Percentiles rank a stretch among this genome's conserved stretches.
phyloP scores from a whole-genome alignment of 2,329 filamentous ascomycete species.

The Cladosporium sp. region DNA sequence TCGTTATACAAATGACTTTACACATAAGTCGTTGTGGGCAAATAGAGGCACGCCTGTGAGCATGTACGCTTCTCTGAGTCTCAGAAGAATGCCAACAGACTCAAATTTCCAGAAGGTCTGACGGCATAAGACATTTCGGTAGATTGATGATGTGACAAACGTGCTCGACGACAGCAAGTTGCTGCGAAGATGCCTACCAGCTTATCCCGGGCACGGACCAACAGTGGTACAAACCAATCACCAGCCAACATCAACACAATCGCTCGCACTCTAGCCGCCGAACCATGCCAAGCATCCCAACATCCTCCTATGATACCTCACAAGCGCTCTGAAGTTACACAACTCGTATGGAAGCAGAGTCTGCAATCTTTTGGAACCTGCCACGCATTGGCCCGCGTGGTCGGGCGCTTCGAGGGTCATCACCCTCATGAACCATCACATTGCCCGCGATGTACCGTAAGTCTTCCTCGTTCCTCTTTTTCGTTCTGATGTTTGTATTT shows the following conservation, averaged over 20 bases:
- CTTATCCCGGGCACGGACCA: slow-evolving; percentile 4
- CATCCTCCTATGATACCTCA: not conserved
- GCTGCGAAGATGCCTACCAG: not conserved
- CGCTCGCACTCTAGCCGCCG: slow-evolving; percentile 12
- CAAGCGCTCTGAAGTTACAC: not conserved
- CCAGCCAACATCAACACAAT: not conserved
- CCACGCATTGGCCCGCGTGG: not conserved
- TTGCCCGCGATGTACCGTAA: too few species aligned
- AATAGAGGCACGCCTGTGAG: too few species aligned
- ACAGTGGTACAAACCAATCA: not conserved
- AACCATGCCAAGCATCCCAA: slow-evolving; percentile 1
- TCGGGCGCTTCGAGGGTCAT: slow-evolving; percentile 4
- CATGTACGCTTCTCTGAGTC: too few species aligned
- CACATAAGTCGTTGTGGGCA: too few species aligned
- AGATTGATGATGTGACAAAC: not conserved
- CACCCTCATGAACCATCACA: too few species aligned
- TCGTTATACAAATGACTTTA: too few species aligned
- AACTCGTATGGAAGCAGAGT: not conserved
- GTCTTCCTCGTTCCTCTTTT: not conserved
- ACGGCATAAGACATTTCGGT: too few species aligned
- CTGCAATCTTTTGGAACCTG: not conserved
- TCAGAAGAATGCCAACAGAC: too few species aligned
- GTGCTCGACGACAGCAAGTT: not conserved
- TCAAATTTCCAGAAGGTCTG: too few species aligned
- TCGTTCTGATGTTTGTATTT: not conserved